These are phyloP conservation scores for Heliosperma pusillum DNA, from an alignment of 148 eudicot species.

Conservation along the genomic window DNA sequence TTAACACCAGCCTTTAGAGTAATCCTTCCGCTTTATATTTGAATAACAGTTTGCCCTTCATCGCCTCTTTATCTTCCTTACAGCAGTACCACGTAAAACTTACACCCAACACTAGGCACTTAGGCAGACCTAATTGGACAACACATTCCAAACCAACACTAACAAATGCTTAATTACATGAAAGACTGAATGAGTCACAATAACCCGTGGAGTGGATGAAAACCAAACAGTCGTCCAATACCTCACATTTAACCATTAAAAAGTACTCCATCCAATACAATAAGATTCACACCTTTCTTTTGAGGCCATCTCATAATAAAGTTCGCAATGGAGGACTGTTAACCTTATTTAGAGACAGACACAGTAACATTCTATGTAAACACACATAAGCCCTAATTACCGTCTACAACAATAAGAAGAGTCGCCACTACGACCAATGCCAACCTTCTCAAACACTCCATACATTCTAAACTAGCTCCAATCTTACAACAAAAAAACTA, in stretches of 20 bases:
- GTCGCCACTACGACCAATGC: neutral
- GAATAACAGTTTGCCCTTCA: no score
- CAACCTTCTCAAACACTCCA: neutral
- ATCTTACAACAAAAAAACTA: neutral
- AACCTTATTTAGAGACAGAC: no score
- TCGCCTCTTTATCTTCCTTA: no score
- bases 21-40: no score
- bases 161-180: neutral
- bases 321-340: no score
- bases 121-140: neutral
- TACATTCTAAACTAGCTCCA: neutral
- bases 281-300: no score
- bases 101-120: no score
- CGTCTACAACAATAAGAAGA: neutral
- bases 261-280: neutral
- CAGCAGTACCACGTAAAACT: no score
- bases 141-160: neutral
- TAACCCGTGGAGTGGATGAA: neutral
- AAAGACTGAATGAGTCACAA: neutral
- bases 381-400: neutral
- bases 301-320: no score
- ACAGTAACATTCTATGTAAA: neutral
- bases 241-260: neutral
- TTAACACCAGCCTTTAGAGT: no score
- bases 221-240: neutral